Evolutionary conservation across 2,329 filamentous ascomycete genomes (phyloP).

Genomic region (Didymella glomerata): DNA sequence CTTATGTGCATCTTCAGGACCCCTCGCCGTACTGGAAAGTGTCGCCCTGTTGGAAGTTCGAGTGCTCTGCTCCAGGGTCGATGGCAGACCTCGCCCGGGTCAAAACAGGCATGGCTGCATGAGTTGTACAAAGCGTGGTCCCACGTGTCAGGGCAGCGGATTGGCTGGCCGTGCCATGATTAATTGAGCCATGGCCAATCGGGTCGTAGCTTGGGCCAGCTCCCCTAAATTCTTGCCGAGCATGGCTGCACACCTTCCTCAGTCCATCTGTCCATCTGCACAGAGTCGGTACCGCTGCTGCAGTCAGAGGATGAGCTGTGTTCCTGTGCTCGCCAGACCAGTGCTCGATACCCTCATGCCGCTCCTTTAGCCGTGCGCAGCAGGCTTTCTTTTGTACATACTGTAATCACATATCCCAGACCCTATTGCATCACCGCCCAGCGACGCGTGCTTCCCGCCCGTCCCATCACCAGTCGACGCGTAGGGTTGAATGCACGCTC

Average conservation of each 20-base stretch:
- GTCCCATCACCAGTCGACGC: slow-evolving; percentile 26
- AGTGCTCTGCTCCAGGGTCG: not conserved
- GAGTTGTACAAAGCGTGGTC: slow-evolving; percentile 11
- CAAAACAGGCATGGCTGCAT: slow-evolving; percentile 12
- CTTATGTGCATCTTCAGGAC: not conserved
- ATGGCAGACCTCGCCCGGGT: not conserved
- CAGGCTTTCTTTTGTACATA: slow-evolving; percentile 45
- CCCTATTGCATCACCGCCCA: slow-evolving; percentile 34
- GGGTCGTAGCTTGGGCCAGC: slow-evolving; percentile 23
- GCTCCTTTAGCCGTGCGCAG: slow-evolving; percentile 47
- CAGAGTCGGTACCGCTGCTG: slow-evolving; percentile 28
- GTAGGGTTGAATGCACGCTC: slow-evolving; percentile 55
- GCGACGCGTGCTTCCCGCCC: slow-evolving; percentile 27
- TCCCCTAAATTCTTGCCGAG: slow-evolving; percentile 38
- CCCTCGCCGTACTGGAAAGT: not conserved
- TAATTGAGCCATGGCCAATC: slow-evolving; percentile 27
- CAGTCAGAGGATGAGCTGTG: slow-evolving; percentile 43
- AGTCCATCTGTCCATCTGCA: slow-evolving; percentile 25
- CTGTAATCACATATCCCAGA: slow-evolving; percentile 23
- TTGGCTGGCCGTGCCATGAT: no score
- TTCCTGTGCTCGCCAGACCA: slow-evolving; percentile 40
- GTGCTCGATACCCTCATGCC: slow-evolving; percentile 47
- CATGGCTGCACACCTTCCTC: slow-evolving; percentile 22
- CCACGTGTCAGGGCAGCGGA: slow-evolving; percentile 21
- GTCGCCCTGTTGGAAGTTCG: not conserved